These are phyloP conservation scores for Chaetomium globosum DNA, from an alignment of 2,329 filamentous ascomycete species.

Conservation along the genomic window DNA sequence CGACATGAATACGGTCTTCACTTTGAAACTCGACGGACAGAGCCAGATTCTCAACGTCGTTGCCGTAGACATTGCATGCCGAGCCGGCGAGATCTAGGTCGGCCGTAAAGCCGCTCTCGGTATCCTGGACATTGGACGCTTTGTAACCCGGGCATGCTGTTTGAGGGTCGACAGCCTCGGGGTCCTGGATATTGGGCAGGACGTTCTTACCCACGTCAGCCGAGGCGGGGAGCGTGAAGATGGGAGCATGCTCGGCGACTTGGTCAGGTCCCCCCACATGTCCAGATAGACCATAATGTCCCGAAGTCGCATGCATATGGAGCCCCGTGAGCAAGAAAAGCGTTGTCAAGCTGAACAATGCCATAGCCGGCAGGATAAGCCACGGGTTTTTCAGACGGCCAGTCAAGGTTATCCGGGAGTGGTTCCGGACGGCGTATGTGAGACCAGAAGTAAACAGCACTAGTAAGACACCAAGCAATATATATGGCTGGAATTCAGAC, in stretches of 20 bases:
- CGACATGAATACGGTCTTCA: conserved; percentile 66
- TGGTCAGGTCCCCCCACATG: background rate
- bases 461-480: conserved; percentile 1
- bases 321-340: conserved; percentile 22
- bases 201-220: conserved; percentile 51
- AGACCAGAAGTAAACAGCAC: conserved; percentile 1
- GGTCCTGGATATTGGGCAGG: conserved; percentile 66
- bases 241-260: conserved; percentile 15
- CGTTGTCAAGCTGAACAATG: conserved; percentile 5
- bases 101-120: conserved; percentile 63
- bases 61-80: conserved; percentile 77
- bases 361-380: conserved; percentile 12
- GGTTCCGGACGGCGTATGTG: background rate
- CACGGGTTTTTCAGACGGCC: background rate
- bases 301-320: background rate
- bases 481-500: background rate
- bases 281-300: background rate
- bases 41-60: conserved; percentile 67
- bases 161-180: conserved; percentile 65
- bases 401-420: background rate
- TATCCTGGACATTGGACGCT: conserved; percentile 61
- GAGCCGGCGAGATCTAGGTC: conserved; percentile 69
- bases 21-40: conserved; percentile 71
- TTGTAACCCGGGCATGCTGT: conserved; percentile 68
- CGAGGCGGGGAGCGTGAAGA: conserved; percentile 52